Base-by-base conservation (phyloP, 257 asterid genomes). In the Fraxinus excelsior region DNA sequence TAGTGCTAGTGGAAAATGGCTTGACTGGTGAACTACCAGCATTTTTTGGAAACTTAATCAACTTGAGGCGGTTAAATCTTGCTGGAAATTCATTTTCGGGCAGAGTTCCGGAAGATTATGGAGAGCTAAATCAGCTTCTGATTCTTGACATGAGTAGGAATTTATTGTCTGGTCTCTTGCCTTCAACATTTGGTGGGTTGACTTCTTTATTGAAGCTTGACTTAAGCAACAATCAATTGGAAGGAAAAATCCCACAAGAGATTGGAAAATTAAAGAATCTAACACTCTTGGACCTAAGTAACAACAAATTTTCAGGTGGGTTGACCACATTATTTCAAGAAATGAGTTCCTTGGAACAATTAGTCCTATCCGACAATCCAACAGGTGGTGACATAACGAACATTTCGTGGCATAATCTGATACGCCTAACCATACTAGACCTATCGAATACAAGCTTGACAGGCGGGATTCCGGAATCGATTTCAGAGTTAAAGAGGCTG, bases 131-230 rank as follows among this genome's bases (percentile, higher is more conserved):
- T 11, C 78, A 72, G 58, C 94, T 93, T 11, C 44, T 96, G 83
- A 96, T 96, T 79, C 88, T 91, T 73, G 99, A 96, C 82, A 35
- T 93, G 16, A 91, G 98, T 67, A 82, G 91, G 67, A 96, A 93
- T 67, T 81, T 84, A 58, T 76, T 96, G 1, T 84, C 90, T 40
- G 98, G 99, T 29, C 16, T 67, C 10, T 29, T 89, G 78, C 97
- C 97, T 71, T 26, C 2, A 1, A 23, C 84, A 62, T 28, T 93
- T 12, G 96, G 94, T 28, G 88, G 86, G 32, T 21, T 96, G 74
- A 28, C 73, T 25, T 90, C 98, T 35, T 78, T 96, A 8, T 68
- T 96, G 69, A 96, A 96, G 87, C 97, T 96, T 67, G 99, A 96
- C 56, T 79, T 85, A 71, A 89, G 98, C 79, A 73, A 31, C 75